Evolutionary conservation across 1,284 basidiomycete species (phyloP), one percentile per base, ranked within the genome.

Genomic region (Phlebopus sp.): DNA sequence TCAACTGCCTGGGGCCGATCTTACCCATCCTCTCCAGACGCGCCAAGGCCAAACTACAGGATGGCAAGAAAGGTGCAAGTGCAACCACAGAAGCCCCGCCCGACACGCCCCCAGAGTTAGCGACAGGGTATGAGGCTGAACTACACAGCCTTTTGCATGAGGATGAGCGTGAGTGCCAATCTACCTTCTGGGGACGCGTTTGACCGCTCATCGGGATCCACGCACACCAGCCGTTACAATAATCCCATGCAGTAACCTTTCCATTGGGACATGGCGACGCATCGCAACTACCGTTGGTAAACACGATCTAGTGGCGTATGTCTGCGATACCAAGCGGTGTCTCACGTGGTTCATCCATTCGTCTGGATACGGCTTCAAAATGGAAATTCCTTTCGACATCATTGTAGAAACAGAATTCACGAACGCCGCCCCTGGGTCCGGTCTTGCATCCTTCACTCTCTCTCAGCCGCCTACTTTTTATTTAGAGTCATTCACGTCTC

Each of bases 331-430:
- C 40, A 82, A 77, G 55, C 78, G 76, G 32, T 82, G 77, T 56
- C 68, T 91, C 37, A 79, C 77, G 2, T 91, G 88, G 88, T 90
- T 84, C 65, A 82, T 91, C 52, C 78, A 82, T 37, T 84, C 84
- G 14, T 73, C 69, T 1, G 86, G 85, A 23, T 77, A 76, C 55
- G 79, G 84, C 31, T 90, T 89, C 74, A 90, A 90, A 66, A 90
- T 91, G 83, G 84, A 86, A 54, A 75, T 90, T n/a, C 77, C 84
- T 4, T 88, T 85, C 62, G 73, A 79, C 48, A 73, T 64, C 52
- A 81, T 91, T 51, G 54, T 73, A 17, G 71, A 80, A 37, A 76
- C 79, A 5, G 75, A 79, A 46, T 82, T 87, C 64, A 68, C 72
- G 21, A 76, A 79, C 51, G 66, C 73, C 13, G 68, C 76, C 23